phyloP scores from a whole-genome alignment of 306 rosid genomes.

The Luffa acutangula region DNA sequence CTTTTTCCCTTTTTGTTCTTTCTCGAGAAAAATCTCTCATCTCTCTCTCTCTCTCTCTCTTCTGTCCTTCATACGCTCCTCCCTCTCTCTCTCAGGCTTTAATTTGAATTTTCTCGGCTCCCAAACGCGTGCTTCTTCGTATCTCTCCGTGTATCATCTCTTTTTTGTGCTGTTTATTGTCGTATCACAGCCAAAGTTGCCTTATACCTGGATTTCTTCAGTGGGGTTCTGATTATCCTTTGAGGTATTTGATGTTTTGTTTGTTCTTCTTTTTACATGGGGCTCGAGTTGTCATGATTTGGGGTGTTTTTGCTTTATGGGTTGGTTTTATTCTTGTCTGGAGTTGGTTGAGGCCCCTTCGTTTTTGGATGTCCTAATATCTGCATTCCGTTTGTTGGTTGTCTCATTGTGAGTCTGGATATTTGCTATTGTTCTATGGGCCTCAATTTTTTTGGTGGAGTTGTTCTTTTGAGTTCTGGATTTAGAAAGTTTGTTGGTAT shows the following conservation, averaged over 20 bases:
- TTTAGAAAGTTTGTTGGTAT: background rate
- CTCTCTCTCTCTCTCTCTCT: slow-evolving; percentile 18
- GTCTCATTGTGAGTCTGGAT: background rate
- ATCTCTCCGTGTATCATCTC: background rate
- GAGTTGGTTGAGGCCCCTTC: background rate
- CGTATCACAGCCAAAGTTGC: background rate
- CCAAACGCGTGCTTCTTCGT: slow-evolving; percentile 27
- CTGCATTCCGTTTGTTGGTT: background rate
- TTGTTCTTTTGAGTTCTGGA: background rate
- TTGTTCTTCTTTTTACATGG: background rate
- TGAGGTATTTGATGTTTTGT: background rate
- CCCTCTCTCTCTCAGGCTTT: slow-evolving; percentile 24
- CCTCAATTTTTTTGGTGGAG: background rate
- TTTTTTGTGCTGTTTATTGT: slow-evolving; percentile 11
- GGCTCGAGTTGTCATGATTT: background rate
- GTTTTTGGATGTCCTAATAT: background rate
- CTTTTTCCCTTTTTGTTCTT: slow-evolving; percentile 18
- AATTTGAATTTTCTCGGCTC: slow-evolving; percentile 44
- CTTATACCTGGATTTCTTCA: background rate
- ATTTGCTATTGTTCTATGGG: background rate
- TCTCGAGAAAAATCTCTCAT: slow-evolving; percentile 16
- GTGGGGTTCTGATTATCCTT: background rate
- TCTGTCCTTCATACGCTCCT: slow-evolving; percentile 13
- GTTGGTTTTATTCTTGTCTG: background rate
- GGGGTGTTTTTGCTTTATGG: background rate